Percentiles rank a stretch among this genome's conserved stretches.
These are phyloP conservation scores for Exophiala lecanii-corni DNA, from an alignment of 2,329 filamentous ascomycete genomes.

Conservation along the genomic window DNA sequence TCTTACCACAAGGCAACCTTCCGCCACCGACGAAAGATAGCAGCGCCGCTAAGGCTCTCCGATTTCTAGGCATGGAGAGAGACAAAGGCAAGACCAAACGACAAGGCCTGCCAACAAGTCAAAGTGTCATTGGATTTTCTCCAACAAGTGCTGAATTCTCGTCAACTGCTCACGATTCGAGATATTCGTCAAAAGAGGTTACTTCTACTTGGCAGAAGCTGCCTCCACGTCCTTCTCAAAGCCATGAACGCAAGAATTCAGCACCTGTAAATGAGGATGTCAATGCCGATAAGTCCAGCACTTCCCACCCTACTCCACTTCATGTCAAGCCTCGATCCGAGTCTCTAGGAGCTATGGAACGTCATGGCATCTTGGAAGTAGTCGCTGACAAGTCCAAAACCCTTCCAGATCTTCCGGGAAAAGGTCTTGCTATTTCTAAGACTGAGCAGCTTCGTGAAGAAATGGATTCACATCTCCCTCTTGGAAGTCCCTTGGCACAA, in stretches of 20 bases:
- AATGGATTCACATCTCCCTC: background rate
- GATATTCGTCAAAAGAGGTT: conserved; percentile 16
- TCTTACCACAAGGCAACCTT: conserved; percentile 1
- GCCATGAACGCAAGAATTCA: too few species aligned
- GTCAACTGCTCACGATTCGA: conserved; percentile 3
- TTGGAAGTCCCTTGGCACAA: conserved; percentile 15
- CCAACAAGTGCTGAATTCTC: background rate
- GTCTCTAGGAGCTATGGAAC: conserved; percentile 13
- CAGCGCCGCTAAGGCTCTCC: conserved; percentile 17
- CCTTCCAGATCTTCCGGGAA: conserved; percentile 12
- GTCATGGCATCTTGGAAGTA: background rate
- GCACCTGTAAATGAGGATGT: background rate
- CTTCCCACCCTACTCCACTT: conserved; percentile 1
- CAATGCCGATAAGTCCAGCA: conserved; percentile 6
- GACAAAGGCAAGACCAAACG: conserved; percentile 15
- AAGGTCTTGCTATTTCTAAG: background rate
- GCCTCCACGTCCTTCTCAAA: background rate
- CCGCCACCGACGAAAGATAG: conserved; percentile 8
- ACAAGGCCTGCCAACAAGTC: conserved; percentile 10
- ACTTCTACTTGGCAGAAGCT: background rate
- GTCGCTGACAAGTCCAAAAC: conserved; percentile 12
- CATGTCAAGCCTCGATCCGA: conserved; percentile 8
- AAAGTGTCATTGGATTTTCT: conserved; percentile 15
- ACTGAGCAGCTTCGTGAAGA: conserved; percentile 8
- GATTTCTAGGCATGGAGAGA: conserved; percentile 20